Evolutionary conservation across 1,139 yeast genomes (phyloP), one percentile per base, ranked within the genome.

Genomic region (Pichia sp.): DNA sequence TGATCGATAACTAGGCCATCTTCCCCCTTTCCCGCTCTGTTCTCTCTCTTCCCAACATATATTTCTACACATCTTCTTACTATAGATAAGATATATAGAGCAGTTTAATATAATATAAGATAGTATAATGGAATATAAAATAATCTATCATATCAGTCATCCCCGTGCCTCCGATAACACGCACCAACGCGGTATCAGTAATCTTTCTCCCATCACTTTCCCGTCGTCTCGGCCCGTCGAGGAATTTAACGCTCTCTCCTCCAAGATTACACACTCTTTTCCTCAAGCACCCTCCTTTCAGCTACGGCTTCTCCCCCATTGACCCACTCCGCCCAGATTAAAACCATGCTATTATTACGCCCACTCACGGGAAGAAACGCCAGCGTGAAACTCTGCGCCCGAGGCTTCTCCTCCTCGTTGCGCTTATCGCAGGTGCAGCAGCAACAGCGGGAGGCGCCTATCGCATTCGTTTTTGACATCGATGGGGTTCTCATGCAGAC

Each of bases 401-500:
- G 48, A 6, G 12, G 10, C 17, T 45, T 45, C 20, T 29, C 48
- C 20, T 14, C 48, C 4, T 45, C 27, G 24, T 17, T 31, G n/a
- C 16, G 38, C 14, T 17, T n/a, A 12, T 6, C 14, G 4, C 12
- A 50, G 48, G 29, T 24, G 17, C 42, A 38, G 10, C 29, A 31
- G 27, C 30, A 14, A 29, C n/a, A 17, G 45, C 12, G 7, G 14
- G 17, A 49, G 43, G 36, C 55, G 4, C 59, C 60, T 5, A 30
- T 66, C 30, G 69, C 63, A 3, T 67, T 67, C 52, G 70, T 57
- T 1, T 67, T 67, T 46, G 71, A 67, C 59, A 90, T 93, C 55
- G 99, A 93, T 70, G 99, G 99, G 3, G 99, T 93, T 12, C 74
- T 93, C 36, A 68, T 93, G 36, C 80, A 95, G 57, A 96, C 97